These are phyloP conservation scores for Candida caryicola DNA, from an alignment of 805 yeast genomes.

Conservation along the genomic window DNA sequence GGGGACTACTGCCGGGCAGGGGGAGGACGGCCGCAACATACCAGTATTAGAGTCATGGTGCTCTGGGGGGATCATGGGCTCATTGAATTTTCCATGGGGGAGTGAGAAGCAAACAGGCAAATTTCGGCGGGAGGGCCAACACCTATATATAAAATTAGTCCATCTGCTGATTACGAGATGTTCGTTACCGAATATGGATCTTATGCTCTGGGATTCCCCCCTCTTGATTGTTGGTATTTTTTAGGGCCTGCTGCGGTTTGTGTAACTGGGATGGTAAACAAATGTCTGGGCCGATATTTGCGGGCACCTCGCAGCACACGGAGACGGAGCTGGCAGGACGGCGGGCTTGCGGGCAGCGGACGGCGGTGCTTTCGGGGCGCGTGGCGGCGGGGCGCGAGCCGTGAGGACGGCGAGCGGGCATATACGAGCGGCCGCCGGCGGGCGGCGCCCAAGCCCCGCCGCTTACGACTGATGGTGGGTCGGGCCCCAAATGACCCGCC, in stretches of 20 bases:
- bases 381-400: no score
- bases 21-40: slow-evolving; percentile 5
- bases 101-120: not conserved
- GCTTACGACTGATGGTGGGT: no score
- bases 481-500: no score
- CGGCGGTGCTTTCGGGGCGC: no score
- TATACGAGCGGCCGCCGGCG: no score
- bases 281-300: no score
- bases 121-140: not conserved
- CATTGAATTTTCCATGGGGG: not conserved
- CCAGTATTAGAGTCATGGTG: slow-evolving; percentile 12
- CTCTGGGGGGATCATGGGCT: not conserved
- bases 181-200: not conserved
- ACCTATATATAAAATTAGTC: not conserved
- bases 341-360: no score
- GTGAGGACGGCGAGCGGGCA: no score
- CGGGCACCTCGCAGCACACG: no score
- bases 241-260: not conserved
- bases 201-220: not conserved
- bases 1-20: no score
- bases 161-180: not conserved
- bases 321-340: no score
- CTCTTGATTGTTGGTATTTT: not conserved
- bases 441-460: no score
- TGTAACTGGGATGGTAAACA: not conserved